Evolutionary conservation across 139 green algal genomes (phyloP), one percentile per base, ranked within the genome.

Genomic region (Coelastrella sp.): DNA sequence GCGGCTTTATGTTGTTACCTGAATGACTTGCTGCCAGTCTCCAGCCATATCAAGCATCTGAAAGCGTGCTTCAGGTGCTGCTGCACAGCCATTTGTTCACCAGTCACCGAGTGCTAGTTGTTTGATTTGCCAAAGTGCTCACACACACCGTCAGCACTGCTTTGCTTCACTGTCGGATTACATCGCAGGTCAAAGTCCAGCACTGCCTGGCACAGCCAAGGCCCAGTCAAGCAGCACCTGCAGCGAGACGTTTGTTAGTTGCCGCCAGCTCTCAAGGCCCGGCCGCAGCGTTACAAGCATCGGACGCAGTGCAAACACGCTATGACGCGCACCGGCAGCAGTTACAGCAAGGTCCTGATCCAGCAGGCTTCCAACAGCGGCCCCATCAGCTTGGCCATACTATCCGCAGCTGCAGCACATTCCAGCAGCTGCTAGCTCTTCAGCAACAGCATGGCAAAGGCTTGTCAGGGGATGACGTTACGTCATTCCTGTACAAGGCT

Each of bases 351-450:
- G 7, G 10, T 68, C 7, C 61, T 17, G 61, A 7, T 16, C 7
- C 81, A 64, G 81, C 59, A 84, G 54, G 7, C 5, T 5, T 60
- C 5, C 81, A 87, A 20, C 81, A 87, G 81, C 81, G 77, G 81
- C 61, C 79, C 13, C 83, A 88, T 65, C 83, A 88, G 3, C 66
- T 88, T 14, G 5, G n/a, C 5, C 83, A 76, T 19, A 66, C 20
- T 56, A 88, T 66, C 1, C 20, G 83, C 65, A 66, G 66, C 16
- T 87, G 60, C 65, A 79, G 66, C 83, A 68, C 59, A 20, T 56
- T 60, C 14, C 0, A 56, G 5, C 83, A 88, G 66, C 83, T 80
- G 47, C 61, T 87, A 23, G 81, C 19, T 16, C 4, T 76, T 16
- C 61, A 78, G 8, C 81, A 87, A 60, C 65, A 88, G 65, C 65